These are phyloP conservation scores for Aspergillus egyptiacus DNA, from an alignment of 495 filamentous ascomycete genomes.

Conservation along the genomic window DNA sequence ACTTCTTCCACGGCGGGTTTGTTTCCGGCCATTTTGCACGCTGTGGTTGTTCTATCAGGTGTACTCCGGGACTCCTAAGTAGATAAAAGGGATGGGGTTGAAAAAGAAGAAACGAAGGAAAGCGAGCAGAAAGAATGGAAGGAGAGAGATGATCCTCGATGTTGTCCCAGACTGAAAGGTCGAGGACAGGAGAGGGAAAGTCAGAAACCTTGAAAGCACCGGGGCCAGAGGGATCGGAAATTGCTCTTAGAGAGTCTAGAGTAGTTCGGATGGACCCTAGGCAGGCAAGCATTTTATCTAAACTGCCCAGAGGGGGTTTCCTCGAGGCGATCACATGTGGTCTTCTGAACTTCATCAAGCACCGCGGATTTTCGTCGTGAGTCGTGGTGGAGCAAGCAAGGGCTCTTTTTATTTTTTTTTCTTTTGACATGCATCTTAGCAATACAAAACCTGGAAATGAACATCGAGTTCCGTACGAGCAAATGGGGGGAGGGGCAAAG, in stretches of 20 bases:
- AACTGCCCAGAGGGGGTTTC: neutral
- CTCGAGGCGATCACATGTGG: conserved; percentile 16
- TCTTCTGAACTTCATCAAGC: conserved; percentile 11
- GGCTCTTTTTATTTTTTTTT: neutral
- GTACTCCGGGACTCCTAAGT: neutral
- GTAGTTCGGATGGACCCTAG: conserved; percentile 5
- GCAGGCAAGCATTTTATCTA: conserved; percentile 16
- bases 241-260: too few species aligned
- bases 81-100: neutral
- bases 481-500: too few species aligned
- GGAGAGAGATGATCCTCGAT: neutral
- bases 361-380: conserved; percentile 15
- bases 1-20: conserved; percentile 19
- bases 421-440: neutral
- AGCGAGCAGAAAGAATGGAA: neutral
- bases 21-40: conserved; percentile 29
- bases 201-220: too few species aligned
- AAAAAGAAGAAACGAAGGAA: neutral
- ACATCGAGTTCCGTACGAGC: too few species aligned
- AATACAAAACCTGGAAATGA: too few species aligned
- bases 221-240: conserved; percentile 4
- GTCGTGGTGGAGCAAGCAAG: conserved; percentile 12
- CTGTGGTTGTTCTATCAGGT: neutral
- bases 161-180: neutral
- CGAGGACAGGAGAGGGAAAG: neutral